Evolutionary conservation across 352 stramenopile species (phyloP), one percentile per base, ranked within the genome.

Genomic region (Phytophthora litchii): DNA sequence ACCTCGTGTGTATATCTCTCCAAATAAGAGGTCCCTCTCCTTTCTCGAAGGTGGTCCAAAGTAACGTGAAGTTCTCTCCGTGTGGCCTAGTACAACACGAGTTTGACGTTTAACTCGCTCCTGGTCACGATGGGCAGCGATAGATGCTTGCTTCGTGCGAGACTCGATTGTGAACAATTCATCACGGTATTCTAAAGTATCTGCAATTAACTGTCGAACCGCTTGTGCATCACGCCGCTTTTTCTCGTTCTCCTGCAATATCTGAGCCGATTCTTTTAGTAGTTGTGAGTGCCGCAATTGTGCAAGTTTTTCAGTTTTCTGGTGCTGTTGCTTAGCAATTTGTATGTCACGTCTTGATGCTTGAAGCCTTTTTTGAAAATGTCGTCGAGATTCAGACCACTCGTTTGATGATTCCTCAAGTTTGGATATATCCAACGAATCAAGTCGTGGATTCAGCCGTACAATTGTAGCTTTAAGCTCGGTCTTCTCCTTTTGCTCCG

Each of bases 121-220:
- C 35, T 84, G 77, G 12, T 89, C 70, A 9, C 76, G 66, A 45
- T 58, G 59, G 0, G 75, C 57, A 0, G 73, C 42, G 23, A 89
- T 87, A 13, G 57, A 52, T 14, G 65, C 76, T 47, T 74, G 68
- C 35, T 83, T 80, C 23, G 73, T 43, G 42, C 81, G 69, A 25
- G 65, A 66, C 38, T 82, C 67, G 34, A 87, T 56, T 11, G 67
- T 53, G 3, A 48, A 27, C 3, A 70, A 23, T 4, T 88, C 71
- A 23, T 75, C 63, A 37, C 84, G 79, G 40, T 79, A 86, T 51
- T 91, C 81, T 25, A 88, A 58, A 3, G 79, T 78, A 42, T 89
- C 73, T 8, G 70, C 53, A 17, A 83, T 58, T 36, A 80, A 27
- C 14, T 86, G 75, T n/a, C 72, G 68, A 29, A 84, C 79, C 2